These are phyloP conservation scores for Suillus paluster DNA, from an alignment of 768 basidiomycete species.

Conservation along the genomic window DNA sequence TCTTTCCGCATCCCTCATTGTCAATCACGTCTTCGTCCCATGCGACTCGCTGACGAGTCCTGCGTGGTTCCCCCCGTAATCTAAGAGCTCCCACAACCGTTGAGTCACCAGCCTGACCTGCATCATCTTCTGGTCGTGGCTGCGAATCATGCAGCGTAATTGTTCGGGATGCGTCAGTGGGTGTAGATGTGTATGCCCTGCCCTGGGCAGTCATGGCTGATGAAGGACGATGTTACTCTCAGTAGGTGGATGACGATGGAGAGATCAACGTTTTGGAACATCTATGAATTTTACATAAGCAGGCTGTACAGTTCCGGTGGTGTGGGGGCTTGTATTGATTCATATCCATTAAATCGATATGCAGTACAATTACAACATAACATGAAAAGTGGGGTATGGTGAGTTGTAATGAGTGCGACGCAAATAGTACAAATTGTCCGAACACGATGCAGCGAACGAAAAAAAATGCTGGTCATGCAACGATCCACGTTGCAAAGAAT, in stretches of 20 bases:
- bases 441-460: conserved; percentile 25
- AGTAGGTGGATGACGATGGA: background rate
- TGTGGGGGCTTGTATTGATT: background rate
- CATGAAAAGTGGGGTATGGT: conserved; percentile 17
- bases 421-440: conserved; percentile 31
- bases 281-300: conserved; percentile 4
- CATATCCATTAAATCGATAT: conserved; percentile 23
- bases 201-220: conserved; percentile 29
- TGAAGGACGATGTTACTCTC: conserved; percentile 1
- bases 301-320: background rate
- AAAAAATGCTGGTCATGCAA: conserved; percentile 20
- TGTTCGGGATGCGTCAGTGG: conserved; percentile 58
- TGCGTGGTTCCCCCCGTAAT: conserved; percentile 57
- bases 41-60: conserved; percentile 61
- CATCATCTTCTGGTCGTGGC: conserved; percentile 35
- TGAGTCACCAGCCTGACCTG: conserved; percentile 24
- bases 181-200: conserved; percentile 45
- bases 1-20: conserved; percentile 88
- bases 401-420: conserved; percentile 23
- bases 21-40: conserved; percentile 90
- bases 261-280: background rate
- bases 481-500: conserved; percentile 33
- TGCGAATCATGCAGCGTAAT: conserved; percentile 48
- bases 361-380: conserved; percentile 28
- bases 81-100: conserved; percentile 54